A percentile compares a stretch with the other conserved stretches of the same genome.
phyloP scores from a whole-genome alignment of 1,284 basidiomycete genomes.

The Malassezia caprae region DNA sequence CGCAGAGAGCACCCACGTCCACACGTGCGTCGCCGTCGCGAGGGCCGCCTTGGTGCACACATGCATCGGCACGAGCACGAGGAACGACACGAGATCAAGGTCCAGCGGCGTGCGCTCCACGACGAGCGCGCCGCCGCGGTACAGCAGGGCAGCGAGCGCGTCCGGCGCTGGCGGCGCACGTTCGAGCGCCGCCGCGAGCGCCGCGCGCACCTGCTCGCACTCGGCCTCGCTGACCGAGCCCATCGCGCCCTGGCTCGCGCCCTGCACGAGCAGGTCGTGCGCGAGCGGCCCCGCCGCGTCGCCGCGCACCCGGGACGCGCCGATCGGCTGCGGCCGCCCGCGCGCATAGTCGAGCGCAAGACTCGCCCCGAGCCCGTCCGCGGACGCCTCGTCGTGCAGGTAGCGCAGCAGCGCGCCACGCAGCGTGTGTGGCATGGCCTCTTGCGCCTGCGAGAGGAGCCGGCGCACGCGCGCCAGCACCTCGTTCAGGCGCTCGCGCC shows the following conservation, averaged over 20 bases:
- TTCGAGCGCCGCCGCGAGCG: constrained; percentile 57
- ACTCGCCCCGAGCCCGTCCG: constrained; percentile 33
- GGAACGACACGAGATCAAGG: constrained; percentile 71
- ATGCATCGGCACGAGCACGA: constrained; percentile 79
- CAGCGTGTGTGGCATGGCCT: constrained; percentile 78
- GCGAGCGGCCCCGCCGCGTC: constrained; percentile 40
- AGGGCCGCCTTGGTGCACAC: constrained; percentile 78
- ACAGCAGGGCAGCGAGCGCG: constrained; percentile 73
- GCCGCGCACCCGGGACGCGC: constrained; percentile 31
- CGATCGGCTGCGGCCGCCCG: constrained; percentile 38
- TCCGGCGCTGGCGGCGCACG: constrained; percentile 48
- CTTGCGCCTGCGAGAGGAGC: constrained; percentile 77
- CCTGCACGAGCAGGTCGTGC: constrained; percentile 20
- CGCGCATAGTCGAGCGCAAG: constrained; percentile 43
- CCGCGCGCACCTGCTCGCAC: constrained; percentile 50
- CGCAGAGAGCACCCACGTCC: constrained; percentile 92
- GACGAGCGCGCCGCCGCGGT: constrained; percentile 63
- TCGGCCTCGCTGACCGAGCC: constrained; percentile 55
- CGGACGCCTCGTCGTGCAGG: constrained; percentile 26
- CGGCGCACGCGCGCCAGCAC: constrained; percentile 63
- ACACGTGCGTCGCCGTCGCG: constrained; percentile 77
- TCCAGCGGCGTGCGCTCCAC: constrained; percentile 54
- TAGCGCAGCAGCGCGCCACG: constrained; percentile 74
- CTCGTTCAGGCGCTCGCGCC: constrained; percentile 71
- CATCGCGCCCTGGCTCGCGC: constrained; percentile 58